A percentile compares a stretch with the other conserved stretches of the same genome.
Evolutionary conservation across 202 grass and related monocot species (phyloP).

Genomic region (Musa balbisiana): DNA sequence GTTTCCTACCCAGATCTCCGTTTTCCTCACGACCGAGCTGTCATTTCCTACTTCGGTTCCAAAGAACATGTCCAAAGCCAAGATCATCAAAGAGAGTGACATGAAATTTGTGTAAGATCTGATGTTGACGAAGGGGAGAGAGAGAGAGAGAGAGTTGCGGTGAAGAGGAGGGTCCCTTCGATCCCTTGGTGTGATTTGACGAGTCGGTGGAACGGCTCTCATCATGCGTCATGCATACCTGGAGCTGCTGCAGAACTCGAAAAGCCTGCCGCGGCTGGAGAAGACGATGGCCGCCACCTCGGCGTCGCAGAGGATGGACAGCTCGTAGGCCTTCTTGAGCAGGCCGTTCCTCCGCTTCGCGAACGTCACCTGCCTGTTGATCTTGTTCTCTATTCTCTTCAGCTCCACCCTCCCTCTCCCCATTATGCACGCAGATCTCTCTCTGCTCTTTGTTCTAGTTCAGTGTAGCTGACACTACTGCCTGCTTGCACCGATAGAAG

Average conservation of each 20-base stretch:
- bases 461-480: too few relatives aligned
- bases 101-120: too few relatives aligned
- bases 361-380: slow-evolving; percentile 75
- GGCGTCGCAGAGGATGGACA: slow-evolving; percentile 68
- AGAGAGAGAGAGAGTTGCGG: too few relatives aligned
- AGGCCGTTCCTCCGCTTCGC: slow-evolving; percentile 63
- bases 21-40: not conserved
- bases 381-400: slow-evolving; percentile 89
- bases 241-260: slow-evolving; percentile 59
- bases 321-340: slow-evolving; percentile 86
- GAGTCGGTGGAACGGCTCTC: too few relatives aligned
- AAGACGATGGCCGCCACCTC: slow-evolving; percentile 73
- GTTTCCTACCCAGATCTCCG: too few relatives aligned
- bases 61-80: not conserved
- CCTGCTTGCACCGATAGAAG: too few relatives aligned
- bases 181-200: too few relatives aligned
- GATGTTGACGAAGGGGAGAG: too few relatives aligned
- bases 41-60: not conserved
- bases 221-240: slow-evolving; percentile 23
- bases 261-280: slow-evolving; percentile 65
- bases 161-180: too few relatives aligned
- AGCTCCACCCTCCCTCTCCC: slow-evolving; percentile 71
- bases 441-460: not conserved
- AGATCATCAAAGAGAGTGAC: too few relatives aligned
- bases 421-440: slow-evolving; percentile 16